A percentile compares a stretch with the other conserved stretches of the same genome.
These are phyloP conservation scores for Tilletia walkeri DNA, from an alignment of 1,284 basidiomycete species.

Conservation along the genomic window DNA sequence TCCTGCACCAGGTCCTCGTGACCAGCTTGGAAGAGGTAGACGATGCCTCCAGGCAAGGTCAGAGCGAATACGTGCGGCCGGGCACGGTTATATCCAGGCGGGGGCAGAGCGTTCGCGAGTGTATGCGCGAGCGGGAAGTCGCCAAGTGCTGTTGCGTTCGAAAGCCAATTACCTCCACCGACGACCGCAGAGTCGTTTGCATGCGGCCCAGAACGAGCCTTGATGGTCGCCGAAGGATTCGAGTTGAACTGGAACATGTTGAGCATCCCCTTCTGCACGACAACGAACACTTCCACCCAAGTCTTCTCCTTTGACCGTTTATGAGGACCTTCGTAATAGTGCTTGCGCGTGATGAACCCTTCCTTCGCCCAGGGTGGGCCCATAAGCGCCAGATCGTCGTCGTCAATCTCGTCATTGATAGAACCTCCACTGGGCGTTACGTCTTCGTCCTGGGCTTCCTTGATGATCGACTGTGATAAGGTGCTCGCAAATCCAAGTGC, in stretches of 20 bases:
- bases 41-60: conserved; percentile 79
- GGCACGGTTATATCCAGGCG: conserved; percentile 83
- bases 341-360: conserved; percentile 87
- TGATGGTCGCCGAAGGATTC: conserved; percentile 14
- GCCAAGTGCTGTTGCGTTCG: conserved; percentile 80
- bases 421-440: conserved; percentile 59
- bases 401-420: conserved; percentile 52
- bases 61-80: conserved; percentile 94
- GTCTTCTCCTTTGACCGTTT: conserved; percentile 79
- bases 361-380: conserved; percentile 99
- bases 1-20: conserved; percentile 95
- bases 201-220: conserved; percentile 38
- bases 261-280: conserved; percentile 86
- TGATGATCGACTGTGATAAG: conserved; percentile 90
- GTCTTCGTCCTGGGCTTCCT: conserved; percentile 89
- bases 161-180: conserved; percentile 93
- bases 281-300: conserved; percentile 88
- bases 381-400: conserved; percentile 88
- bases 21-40: conserved; percentile 95
- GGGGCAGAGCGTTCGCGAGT: conserved; percentile 78
- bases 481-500: conserved; percentile 93
- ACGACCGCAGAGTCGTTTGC: conserved; percentile 60
- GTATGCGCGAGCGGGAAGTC: conserved; percentile 80
- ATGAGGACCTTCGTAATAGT: conserved; percentile 81
- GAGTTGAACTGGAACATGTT: conserved; percentile 72